These are phyloP conservation scores for Sporothrix brunneoviolacea DNA, from an alignment of 2,329 filamentous ascomycete species.

Conservation along the genomic window DNA sequence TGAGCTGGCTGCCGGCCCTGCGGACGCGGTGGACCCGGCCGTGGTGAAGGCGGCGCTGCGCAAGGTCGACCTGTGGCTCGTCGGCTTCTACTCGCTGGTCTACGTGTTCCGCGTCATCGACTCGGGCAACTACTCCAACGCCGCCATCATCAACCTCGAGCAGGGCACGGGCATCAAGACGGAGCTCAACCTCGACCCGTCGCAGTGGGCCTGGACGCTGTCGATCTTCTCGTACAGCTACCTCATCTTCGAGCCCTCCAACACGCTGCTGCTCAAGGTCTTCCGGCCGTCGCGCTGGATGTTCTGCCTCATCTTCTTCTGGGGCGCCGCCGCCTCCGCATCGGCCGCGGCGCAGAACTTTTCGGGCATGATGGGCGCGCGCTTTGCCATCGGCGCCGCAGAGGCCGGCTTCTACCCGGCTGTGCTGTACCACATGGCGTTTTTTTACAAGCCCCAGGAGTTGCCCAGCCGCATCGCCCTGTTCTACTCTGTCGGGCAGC, in stretches of 20 bases:
- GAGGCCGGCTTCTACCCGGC: slow-evolving; percentile 32
- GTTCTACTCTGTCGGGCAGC: slow-evolving; percentile 30
- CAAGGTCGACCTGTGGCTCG: slow-evolving; percentile 30
- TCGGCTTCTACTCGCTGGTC: slow-evolving; percentile 30
- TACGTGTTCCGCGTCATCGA: slow-evolving; percentile 35
- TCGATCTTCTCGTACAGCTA: slow-evolving; percentile 37
- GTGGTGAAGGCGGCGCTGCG: slow-evolving; percentile 26
- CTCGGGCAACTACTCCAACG: slow-evolving; percentile 33
- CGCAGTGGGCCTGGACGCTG: slow-evolving; percentile 32
- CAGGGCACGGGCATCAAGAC: slow-evolving; percentile 33
- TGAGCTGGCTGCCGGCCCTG: neutral
- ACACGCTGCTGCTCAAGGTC: slow-evolving; percentile 31
- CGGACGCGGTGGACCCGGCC: slow-evolving; percentile 11
- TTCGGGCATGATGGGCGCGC: slow-evolving; percentile 31
- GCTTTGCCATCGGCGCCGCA: slow-evolving; percentile 32
- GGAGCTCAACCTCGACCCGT: slow-evolving; percentile 26
- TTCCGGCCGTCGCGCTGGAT: slow-evolving; percentile 30
- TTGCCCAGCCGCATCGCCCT: slow-evolving; percentile 31
- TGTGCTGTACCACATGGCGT: slow-evolving; percentile 32
- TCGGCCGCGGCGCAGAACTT: slow-evolving; percentile 30
- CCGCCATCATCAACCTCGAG: slow-evolving; percentile 35
- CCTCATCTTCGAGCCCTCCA: slow-evolving; percentile 32
- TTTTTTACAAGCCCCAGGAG: slow-evolving; percentile 32
- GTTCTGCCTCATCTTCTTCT: slow-evolving; percentile 29
- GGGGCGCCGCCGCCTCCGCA: slow-evolving; percentile 31